Percentiles rank a stretch among this genome's conserved stretches.
Evolutionary conservation across 1,139 yeast species (phyloP).

Genomic region (Pichia sp.): DNA sequence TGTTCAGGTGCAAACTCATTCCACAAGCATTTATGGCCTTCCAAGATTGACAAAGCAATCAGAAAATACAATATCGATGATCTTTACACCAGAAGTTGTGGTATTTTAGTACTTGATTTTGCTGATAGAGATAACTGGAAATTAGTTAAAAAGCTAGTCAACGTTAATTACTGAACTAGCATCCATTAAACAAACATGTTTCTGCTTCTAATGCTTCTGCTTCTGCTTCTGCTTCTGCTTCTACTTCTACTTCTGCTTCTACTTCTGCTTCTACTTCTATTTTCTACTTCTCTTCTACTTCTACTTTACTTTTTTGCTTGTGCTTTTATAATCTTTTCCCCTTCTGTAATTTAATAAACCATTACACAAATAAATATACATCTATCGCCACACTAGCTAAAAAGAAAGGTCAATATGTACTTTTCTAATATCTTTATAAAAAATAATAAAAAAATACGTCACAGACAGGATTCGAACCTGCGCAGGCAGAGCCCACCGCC

Average conservation of each 20-base stretch:
- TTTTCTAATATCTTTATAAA: too few relatives aligned
- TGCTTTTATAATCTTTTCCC: neutral
- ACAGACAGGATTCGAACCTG: constrained; percentile 89
- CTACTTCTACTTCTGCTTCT: neutral
- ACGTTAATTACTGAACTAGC: constrained; percentile 39
- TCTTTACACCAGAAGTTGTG: constrained; percentile 46
- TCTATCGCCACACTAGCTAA: too few relatives aligned
- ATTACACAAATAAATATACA: neutral
- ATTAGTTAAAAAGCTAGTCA: constrained; percentile 45
- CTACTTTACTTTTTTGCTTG: neutral
- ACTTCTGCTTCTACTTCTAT: neutral
- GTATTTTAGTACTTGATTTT: constrained; percentile 61
- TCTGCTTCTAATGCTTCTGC: neutral
- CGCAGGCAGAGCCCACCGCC: constrained; percentile 83
- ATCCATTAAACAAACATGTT: neutral
- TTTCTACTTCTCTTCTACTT: too few relatives aligned
- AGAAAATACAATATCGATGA: constrained; percentile 41
- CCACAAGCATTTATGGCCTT: constrained; percentile 71
- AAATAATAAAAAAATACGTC: constrained; percentile 48
- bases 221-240: neutral
- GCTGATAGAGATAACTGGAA: constrained; percentile 60
- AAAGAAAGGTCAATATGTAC: too few relatives aligned
- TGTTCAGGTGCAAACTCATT: constrained; percentile 72
- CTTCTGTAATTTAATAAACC: neutral
- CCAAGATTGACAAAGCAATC: constrained; percentile 53